Percentiles rank a stretch among this genome's conserved stretches.
phyloP scores from a whole-genome alignment of 2,329 filamentous ascomycete genomes.

The Clarireedia sp. region DNA sequence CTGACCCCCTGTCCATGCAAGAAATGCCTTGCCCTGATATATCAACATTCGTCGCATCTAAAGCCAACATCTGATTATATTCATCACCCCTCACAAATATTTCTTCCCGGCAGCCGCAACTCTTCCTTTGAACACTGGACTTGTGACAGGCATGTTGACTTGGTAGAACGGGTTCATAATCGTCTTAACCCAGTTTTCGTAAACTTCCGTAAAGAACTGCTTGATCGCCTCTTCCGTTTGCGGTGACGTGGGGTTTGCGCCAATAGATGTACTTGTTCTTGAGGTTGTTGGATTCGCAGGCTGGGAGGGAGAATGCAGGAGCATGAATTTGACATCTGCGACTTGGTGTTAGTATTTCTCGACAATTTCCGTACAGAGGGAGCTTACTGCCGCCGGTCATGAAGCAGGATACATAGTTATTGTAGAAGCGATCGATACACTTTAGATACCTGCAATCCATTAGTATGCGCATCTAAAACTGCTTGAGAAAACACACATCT shows the following conservation, averaged over 20 bases:
- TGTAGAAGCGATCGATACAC: constrained; percentile 92
- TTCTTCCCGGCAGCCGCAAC: constrained; percentile 88
- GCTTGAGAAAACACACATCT: constrained; percentile 53
- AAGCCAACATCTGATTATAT: background rate
- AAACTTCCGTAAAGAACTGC: constrained; percentile 91
- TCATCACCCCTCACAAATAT: constrained; percentile 57
- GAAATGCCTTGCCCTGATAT: background rate
- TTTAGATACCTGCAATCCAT: constrained; percentile 70
- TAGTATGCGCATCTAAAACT: constrained; percentile 8
- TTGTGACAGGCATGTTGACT: constrained; percentile 75
- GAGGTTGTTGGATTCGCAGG: constrained; percentile 37
- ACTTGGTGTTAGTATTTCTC: background rate
- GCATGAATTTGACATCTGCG: constrained; percentile 77
- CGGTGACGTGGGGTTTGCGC: constrained; percentile 76
- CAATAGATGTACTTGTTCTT: constrained; percentile 61
- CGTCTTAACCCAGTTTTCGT: constrained; percentile 94
- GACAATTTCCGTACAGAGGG: background rate
- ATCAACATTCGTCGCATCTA: background rate
- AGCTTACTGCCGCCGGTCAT: constrained; percentile 67
- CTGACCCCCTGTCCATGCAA: background rate
- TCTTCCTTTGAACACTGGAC: constrained; percentile 73
- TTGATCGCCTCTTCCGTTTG: constrained; percentile 93
- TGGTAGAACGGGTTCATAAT: constrained; percentile 96
- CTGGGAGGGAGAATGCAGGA: constrained; percentile 73
- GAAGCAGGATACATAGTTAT: constrained; percentile 91